These are phyloP conservation scores for Meyerozyma athensensis DNA, from an alignment of 1,139 yeast species.

Conservation along the genomic window DNA sequence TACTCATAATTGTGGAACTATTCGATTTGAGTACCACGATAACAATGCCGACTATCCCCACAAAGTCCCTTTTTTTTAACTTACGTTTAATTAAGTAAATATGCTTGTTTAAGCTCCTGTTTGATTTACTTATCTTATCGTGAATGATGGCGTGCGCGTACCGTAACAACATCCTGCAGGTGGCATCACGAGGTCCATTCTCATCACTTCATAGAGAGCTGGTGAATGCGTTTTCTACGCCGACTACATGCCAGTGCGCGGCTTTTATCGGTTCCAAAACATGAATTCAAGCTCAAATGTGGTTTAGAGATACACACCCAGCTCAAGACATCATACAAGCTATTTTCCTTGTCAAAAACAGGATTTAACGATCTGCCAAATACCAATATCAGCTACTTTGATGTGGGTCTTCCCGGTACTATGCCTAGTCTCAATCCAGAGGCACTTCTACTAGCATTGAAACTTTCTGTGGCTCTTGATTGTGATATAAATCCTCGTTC, in stretches of 20 bases:
- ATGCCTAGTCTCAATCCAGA: slow-evolving; percentile 80
- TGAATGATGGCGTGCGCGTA: slow-evolving; percentile 4
- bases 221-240: not conserved
- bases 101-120: slow-evolving; percentile 2
- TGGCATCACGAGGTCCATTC: not conserved
- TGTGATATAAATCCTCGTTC: slow-evolving; percentile 55
- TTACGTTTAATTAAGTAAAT: no score
- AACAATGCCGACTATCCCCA: no score
- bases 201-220: no score
- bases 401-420: slow-evolving; percentile 88
- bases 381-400: slow-evolving; percentile 69
- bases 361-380: slow-evolving; percentile 59
- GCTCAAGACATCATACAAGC: slow-evolving; percentile 63
- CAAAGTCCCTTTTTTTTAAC: no score
- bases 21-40: no score
- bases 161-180: not conserved
- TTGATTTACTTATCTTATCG: slow-evolving; percentile 4
- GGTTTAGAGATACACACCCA: slow-evolving; percentile 96
- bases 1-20: not conserved
- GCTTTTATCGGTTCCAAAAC: slow-evolving; percentile 3
- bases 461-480: slow-evolving; percentile 68
- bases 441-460: slow-evolving; percentile 65
- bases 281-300: slow-evolving; percentile 53
- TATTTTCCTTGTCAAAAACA: slow-evolving; percentile 61
- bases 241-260: not conserved